Percentiles rank a stretch among this genome's conserved stretches.
phyloP scores from a whole-genome alignment of 2,329 filamentous ascomycete genomes.

The Epichloe gansuensis region DNA sequence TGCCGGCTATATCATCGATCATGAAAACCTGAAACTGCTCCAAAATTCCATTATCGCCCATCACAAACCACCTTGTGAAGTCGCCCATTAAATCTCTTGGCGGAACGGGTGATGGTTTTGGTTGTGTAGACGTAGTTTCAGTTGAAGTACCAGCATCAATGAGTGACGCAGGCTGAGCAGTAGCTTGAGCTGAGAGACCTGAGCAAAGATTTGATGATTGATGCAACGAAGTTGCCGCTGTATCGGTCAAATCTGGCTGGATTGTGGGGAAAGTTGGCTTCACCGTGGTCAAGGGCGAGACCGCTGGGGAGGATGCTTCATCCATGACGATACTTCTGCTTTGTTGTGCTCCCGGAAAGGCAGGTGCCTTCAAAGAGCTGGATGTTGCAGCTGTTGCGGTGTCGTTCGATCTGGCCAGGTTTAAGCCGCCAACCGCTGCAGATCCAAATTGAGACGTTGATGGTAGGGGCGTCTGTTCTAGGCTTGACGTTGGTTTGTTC shows the following conservation, averaged over 20 bases:
- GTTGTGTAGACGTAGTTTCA: background rate
- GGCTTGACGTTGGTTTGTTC: background rate
- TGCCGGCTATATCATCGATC: slow-evolving; percentile 30
- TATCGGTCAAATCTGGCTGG: background rate
- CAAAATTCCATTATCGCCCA: slow-evolving; percentile 39
- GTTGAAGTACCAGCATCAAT: background rate
- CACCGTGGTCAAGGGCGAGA: background rate
- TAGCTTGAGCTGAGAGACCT: background rate
- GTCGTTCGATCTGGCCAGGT: background rate
- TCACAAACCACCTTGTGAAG: slow-evolving; percentile 42
- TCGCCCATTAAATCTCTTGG: slow-evolving; percentile 31
- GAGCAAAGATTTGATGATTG: background rate
- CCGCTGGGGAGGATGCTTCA: background rate
- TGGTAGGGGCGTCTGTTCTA: background rate
- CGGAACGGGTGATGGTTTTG: slow-evolving; percentile 3
- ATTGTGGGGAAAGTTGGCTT: background rate
- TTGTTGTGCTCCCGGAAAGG: background rate
- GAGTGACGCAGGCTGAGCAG: background rate
- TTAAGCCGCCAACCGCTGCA: background rate
- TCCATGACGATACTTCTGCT: background rate
- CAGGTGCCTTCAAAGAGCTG: background rate
- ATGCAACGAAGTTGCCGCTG: background rate
- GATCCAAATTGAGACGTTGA: background rate
- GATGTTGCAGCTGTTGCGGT: background rate
- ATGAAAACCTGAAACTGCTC: slow-evolving; percentile 35